phyloP scores from a whole-genome alignment of 257 asterid species.

The Hygrophila difformis region DNA sequence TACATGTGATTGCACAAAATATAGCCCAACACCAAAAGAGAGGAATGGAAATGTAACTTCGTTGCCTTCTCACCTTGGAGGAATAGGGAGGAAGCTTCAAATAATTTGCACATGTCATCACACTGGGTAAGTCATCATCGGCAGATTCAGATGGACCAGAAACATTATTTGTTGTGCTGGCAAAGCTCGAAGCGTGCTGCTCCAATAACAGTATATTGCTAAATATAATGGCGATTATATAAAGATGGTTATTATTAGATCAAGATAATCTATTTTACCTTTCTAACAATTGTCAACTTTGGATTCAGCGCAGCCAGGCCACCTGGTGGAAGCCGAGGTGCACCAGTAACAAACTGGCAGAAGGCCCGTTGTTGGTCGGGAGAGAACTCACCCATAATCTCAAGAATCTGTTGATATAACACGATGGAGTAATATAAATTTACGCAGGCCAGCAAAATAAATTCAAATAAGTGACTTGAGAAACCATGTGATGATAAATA shows the following conservation, averaged over 20 bases:
- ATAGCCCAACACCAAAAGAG: not conserved
- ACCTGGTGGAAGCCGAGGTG: constrained; percentile 96
- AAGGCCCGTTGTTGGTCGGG: constrained; percentile 88
- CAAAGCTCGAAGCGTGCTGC: constrained; percentile 72
- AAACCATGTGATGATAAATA: constrained; percentile 5
- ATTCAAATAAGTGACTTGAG: not conserved
- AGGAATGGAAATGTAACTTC: not conserved
- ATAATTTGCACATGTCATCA: constrained; percentile 98
- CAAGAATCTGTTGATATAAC: constrained; percentile 54
- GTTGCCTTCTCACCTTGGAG: constrained; percentile 46
- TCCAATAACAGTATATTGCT: constrained; percentile 1
- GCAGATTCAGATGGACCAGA: constrained; percentile 65
- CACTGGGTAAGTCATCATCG: constrained; percentile 91
- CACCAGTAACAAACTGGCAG: constrained; percentile 98
- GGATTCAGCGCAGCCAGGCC: constrained; percentile 92
- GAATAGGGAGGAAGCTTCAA: constrained; percentile 98
- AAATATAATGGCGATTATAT: not conserved
- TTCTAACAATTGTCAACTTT: constrained; percentile 94
- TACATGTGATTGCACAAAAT: too few species aligned
- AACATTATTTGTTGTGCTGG: constrained; percentile 38
- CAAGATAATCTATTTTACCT: constrained; percentile 43
- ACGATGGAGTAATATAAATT: too few species aligned
- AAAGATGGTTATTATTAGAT: not conserved
- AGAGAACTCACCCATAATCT: constrained; percentile 92
- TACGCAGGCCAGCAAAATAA: not conserved